Evolutionary conservation across 2,329 filamentous ascomycete species (phyloP).

Genomic region (Clonostachys rhizophaga): DNA sequence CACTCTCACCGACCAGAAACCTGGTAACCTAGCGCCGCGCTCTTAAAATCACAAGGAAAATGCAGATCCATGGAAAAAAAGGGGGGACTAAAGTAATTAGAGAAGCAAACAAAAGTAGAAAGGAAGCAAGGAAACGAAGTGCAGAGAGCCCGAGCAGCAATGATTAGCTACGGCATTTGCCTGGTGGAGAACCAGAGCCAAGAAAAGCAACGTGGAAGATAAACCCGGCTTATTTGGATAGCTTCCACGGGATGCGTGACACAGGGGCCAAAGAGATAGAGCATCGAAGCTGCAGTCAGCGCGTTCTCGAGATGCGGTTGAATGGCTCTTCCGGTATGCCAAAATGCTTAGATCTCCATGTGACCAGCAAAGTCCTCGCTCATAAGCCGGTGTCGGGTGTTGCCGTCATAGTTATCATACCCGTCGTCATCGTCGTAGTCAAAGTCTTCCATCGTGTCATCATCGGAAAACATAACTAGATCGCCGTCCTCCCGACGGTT

Average conservation of each 20-base stretch:
- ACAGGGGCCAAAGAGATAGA: too few species aligned
- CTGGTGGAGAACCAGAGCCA: not conserved
- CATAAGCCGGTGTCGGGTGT: conserved; percentile 38
- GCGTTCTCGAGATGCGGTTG: too few species aligned
- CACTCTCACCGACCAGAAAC: conserved; percentile 31
- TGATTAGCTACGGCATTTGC: not conserved
- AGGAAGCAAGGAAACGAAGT: conserved; percentile 5
- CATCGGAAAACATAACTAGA: conserved; percentile 47
- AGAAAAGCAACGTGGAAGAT: too few species aligned
- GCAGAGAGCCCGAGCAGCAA: not conserved
- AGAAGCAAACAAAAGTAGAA: conserved; percentile 6
- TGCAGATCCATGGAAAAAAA: conserved; percentile 4
- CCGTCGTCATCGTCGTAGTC: conserved; percentile 39
- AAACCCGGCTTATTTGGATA: too few species aligned
- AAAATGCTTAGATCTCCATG: conserved; percentile 49
- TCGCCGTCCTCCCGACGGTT: conserved; percentile 56
- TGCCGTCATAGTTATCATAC: conserved; percentile 31
- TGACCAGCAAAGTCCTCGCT: conserved; percentile 59
- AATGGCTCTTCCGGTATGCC: too few species aligned
- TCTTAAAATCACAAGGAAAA: conserved; percentile 5
- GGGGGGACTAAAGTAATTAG: too few species aligned
- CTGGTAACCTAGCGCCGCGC: conserved; percentile 17
- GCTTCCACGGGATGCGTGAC: too few species aligned
- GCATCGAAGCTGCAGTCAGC: too few species aligned
- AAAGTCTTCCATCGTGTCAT: conserved; percentile 36